Conservation (phyloP, 306 rosid genomes). For the Fagus crenata region DNA sequence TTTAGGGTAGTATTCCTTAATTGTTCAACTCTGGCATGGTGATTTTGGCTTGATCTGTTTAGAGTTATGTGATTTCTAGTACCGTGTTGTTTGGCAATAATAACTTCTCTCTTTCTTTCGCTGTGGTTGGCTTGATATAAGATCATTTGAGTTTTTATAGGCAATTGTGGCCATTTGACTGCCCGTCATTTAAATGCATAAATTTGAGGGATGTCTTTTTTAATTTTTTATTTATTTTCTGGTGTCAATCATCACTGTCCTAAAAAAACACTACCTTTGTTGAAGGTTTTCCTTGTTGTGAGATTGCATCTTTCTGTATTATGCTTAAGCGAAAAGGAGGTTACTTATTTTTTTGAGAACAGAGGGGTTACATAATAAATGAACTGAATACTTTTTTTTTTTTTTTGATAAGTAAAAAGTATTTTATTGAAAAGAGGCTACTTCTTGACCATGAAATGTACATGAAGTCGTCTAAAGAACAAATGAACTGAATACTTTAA, state of each 20-base stretch:
- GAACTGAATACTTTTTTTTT: not conserved
- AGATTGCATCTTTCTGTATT: not conserved
- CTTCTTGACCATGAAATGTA: too few relatives aligned
- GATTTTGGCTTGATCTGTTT: constrained; percentile 5
- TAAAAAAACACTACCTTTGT: not conserved
- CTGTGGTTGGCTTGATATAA: not conserved
- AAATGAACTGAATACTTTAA: not conserved
- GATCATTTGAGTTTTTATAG: constrained; percentile 6
- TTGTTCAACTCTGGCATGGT: not conserved
- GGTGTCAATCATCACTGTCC: not conserved
- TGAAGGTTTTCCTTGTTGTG: not conserved
- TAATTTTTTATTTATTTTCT: not conserved
- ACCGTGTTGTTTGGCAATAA: not conserved
- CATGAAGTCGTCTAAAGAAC: too few relatives aligned
- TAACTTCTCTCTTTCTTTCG: not conserved
- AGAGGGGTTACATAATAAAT: not conserved
- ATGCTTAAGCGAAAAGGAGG: not conserved
- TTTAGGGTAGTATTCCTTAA: not conserved
- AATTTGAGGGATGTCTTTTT: not conserved
- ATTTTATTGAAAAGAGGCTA: too few relatives aligned
- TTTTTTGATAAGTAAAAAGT: too few relatives aligned
- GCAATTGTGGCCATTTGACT: not conserved
- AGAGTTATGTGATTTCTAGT: not conserved
- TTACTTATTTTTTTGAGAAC: not conserved
- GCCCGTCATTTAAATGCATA: not conserved